Evolutionary conservation across 179 eudicot genomes (phyloP), one percentile per base, ranked within the genome.

Genomic region (Spergularia azorica): DNA sequence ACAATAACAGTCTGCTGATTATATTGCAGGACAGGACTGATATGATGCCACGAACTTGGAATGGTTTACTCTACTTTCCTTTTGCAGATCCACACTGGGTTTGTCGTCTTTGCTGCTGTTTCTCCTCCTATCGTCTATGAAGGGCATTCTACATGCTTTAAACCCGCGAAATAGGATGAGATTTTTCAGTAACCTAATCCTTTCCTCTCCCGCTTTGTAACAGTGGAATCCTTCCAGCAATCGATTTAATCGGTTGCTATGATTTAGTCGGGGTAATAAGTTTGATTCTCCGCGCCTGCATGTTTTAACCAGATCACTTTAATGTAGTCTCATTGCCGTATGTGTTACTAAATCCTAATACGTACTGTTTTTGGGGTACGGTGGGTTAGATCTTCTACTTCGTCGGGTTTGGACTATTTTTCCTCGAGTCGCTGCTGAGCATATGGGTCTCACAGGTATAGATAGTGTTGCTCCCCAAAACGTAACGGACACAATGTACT

Each of bases 221-320:
- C 95, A 95, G 98, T 56, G 98, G 98, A 64, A 90, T 95, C 79
- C 86, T 95, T 67, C 90, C 97, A 66, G 97, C 98, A 6, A 79
- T 95, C 50, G 93, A 89, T 83, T 84, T 91, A 73, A 72, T 95
- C 38, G 80, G 96, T 68, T 6, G 75, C 0, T 78, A 91, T 59
- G 86, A 77, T 58, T 52, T 95, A 58, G 95, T 95, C 57, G 98
- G 96, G 90, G 97, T 95, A 21, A 21, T 95, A 21, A 21, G 92
- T 82, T 77, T 20, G 13, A 38, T 38, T 56, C 32, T 59, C 64
- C 51, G 3, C 2, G 9, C 17, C 26, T 7, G 10, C 20, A 18
- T 5, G 60, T 18, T 5, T 3, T 6, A 43, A 6, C 3, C 5
- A 6, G 26, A 54, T 52, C 57, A 12, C 18, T 57, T 65, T 21